Conservation (phyloP, 345 rosid genomes). For the Lepidium didymum region DNA sequence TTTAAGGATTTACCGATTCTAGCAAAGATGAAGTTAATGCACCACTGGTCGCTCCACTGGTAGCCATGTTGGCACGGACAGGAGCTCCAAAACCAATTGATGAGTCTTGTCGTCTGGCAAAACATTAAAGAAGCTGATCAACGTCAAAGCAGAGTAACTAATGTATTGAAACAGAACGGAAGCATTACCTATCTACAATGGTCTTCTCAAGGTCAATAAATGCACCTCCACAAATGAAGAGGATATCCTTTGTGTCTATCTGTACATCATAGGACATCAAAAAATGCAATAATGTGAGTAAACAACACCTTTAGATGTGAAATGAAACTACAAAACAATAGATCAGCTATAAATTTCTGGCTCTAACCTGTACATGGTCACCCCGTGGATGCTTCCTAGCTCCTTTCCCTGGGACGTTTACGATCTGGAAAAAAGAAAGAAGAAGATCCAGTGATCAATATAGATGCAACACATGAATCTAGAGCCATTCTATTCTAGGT, state of each 20-base stretch:
- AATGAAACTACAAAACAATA: neutral
- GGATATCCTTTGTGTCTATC: slow-evolving; percentile 94
- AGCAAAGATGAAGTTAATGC: slow-evolving; percentile 77
- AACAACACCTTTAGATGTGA: neutral
- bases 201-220: slow-evolving; percentile 91
- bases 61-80: slow-evolving; percentile 91
- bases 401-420: slow-evolving; percentile 96
- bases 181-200: slow-evolving; percentile 77
- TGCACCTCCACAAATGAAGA: slow-evolving; percentile 96
- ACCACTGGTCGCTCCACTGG: slow-evolving; percentile 59
- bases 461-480: neutral
- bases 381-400: slow-evolving; percentile 98
- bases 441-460: slow-evolving; percentile 12
- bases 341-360: neutral
- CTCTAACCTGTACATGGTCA: slow-evolving; percentile 85
- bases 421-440: slow-evolving; percentile 49
- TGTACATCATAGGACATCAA: slow-evolving; percentile 29
- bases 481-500: neutral
- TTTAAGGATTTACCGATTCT: slow-evolving; percentile 46
- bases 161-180: neutral
- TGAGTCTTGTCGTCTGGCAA: slow-evolving; percentile 76
- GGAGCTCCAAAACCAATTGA: slow-evolving; percentile 99
- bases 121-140: slow-evolving; percentile 15
- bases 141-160: neutral
- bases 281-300: neutral